Conservation (phyloP, 129 eudicot genomes). For the Kitagawia praeruptora region DNA sequence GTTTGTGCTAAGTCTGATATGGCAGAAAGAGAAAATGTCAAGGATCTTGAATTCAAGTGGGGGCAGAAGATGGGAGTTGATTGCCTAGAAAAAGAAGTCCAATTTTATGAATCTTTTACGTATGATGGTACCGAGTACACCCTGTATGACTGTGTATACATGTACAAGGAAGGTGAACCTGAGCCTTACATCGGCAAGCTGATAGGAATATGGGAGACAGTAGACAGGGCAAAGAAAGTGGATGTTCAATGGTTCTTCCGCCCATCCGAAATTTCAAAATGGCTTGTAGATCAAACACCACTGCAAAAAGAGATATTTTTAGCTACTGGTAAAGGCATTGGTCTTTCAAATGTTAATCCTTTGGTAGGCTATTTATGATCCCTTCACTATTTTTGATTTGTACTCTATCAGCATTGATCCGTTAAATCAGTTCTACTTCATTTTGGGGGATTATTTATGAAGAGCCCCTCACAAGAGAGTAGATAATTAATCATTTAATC, state of each 20-base stretch:
- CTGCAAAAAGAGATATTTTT: constrained; percentile 60
- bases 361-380: constrained; percentile 36
- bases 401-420: not conserved
- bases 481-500: not conserved
- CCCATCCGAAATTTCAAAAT: constrained; percentile 42
- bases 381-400: not conserved
- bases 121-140: constrained; percentile 55
- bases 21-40: constrained; percentile 24
- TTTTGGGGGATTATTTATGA: not conserved
- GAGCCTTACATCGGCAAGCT: constrained; percentile 63
- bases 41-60: constrained; percentile 54
- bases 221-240: constrained; percentile 37
- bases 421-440: not conserved
- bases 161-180: constrained; percentile 42
- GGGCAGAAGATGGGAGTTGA: constrained; percentile 46
- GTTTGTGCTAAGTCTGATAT: constrained; percentile 19
- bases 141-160: constrained; percentile 62
- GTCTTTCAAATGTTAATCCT: constrained; percentile 48
- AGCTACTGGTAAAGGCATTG: constrained; percentile 68
- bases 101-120: constrained; percentile 59
- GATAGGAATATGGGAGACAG: constrained; percentile 58
- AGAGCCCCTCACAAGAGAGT: not conserved
- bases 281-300: constrained; percentile 35
- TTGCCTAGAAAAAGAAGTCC: constrained; percentile 37
- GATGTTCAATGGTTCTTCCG: constrained; percentile 77